Evolutionary conservation across 163 green algal genomes (phyloP), one percentile per base, ranked within the genome.

Genomic region (Scenedesmus sp.): DNA sequence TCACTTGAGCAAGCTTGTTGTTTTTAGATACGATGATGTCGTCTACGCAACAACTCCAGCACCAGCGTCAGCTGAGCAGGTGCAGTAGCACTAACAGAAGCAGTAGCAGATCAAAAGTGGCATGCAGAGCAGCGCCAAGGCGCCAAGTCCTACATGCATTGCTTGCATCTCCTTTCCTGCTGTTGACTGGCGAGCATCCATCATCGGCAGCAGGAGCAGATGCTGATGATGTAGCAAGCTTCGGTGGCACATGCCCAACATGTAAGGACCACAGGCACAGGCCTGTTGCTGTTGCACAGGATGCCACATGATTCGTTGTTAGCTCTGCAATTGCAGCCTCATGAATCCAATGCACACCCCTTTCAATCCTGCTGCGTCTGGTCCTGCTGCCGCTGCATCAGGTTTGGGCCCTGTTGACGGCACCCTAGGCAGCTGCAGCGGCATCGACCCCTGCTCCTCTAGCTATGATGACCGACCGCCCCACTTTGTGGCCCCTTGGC

Each of bases 401-500:
- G 56, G 91, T 84, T 12, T 93, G 12, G 91, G 91, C 20, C 55
- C 60, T 64, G 91, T 93, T 9, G 91, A 93, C 84, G 91, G 91
- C 18, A 93, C 91, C 10, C 26, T 93, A 6, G 91, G 91, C 9
- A 93, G 91, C 86, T 93, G 91, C 46, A 59, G 77, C 18, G 91
- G 74, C 20, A 23, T 92, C 5, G 55, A 89, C 26, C 26, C 64
- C 9, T 93, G 91, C 57, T 34, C 88, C 5, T 88, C 67, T 12
- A 92, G 73, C 26, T 93, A 89, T 70, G 91, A 93, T 81, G 91
- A 93, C 55, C 46, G 91, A 3, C 91, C 91, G 55, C 16, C 56
- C 3, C 86, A 92, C 15, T 93, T 93, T 81, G 60, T 91, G 26
- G 88, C 88, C 15, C 91, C 91, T 4, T 93, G 91, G 91, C 77